Percentiles rank a stretch among this genome's conserved stretches.
These are phyloP conservation scores for Nakazawaea molendinolei DNA, from an alignment of 805 yeast species.

Conservation along the genomic window DNA sequence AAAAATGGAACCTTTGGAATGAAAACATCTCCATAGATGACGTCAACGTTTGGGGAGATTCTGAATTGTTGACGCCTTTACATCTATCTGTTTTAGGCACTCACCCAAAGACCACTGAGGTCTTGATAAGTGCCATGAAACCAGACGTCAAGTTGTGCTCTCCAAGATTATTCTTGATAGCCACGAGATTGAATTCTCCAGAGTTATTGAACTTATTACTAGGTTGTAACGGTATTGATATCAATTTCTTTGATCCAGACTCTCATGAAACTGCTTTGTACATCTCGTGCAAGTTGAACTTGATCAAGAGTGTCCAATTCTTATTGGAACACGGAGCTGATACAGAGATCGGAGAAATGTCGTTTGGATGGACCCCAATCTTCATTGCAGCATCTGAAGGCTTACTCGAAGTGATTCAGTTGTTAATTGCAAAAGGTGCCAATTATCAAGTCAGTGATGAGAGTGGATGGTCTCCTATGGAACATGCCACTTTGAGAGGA, in stretches of 20 bases:
- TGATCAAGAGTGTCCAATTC: slow-evolving; percentile 42
- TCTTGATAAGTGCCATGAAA: slow-evolving; percentile 42
- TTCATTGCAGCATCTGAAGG: slow-evolving; percentile 91
- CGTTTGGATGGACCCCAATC: slow-evolving; percentile 93
- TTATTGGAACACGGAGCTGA: slow-evolving; percentile 58
- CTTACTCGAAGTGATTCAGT: slow-evolving; percentile 43
- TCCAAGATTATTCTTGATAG: slow-evolving; percentile 56
- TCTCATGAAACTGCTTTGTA: slow-evolving; percentile 78
- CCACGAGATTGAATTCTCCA: slow-evolving; percentile 58
- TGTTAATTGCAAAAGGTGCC: slow-evolving; percentile 50
- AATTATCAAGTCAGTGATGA: slow-evolving; percentile 55
- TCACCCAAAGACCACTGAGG: slow-evolving; percentile 70
- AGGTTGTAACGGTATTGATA: slow-evolving; percentile 49
- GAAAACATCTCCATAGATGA: slow-evolving; percentile 48
- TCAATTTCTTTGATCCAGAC: slow-evolving; percentile 55
- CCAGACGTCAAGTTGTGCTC: slow-evolving; percentile 34
- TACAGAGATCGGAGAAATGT: slow-evolving; percentile 65
- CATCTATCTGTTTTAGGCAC: slow-evolving; percentile 78
- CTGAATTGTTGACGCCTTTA: slow-evolving; percentile 73
- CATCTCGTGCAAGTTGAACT: slow-evolving; percentile 64
- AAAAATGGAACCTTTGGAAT: slow-evolving; percentile 55
- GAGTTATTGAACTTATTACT: slow-evolving; percentile 50
- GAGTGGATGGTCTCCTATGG: slow-evolving; percentile 97
- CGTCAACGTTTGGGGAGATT: slow-evolving; percentile 59
- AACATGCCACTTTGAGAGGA: slow-evolving; percentile 89